A percentile compares a stretch with the other conserved stretches of the same genome.
Conservation (phyloP, 345 rosid genomes). For the Lagerstroemia speciosa region DNA sequence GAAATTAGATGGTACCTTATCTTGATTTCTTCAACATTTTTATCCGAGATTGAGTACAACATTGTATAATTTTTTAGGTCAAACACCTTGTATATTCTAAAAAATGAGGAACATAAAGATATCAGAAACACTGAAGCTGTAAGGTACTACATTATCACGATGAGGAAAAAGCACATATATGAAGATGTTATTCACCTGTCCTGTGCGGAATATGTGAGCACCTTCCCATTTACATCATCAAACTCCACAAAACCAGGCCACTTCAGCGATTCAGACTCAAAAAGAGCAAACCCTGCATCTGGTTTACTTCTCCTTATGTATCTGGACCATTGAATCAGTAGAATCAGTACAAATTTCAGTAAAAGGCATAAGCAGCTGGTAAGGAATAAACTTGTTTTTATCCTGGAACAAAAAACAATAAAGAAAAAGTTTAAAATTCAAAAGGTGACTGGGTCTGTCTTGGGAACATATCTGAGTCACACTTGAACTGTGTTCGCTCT, state of each 20-base stretch:
- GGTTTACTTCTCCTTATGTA: conserved; percentile 65
- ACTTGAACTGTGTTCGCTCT: background rate
- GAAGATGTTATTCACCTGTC: conserved; percentile 36
- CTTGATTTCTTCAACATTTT: conserved; percentile 46
- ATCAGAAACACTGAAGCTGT: background rate
- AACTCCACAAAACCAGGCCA: conserved; percentile 96
- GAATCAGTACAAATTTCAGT: conserved; percentile 2
- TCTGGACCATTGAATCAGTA: conserved; percentile 21
- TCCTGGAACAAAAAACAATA: background rate
- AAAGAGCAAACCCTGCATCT: conserved; percentile 71
- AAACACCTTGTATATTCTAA: conserved; percentile 53
- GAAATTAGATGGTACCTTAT: conserved; percentile 25
- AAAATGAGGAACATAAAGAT: background rate
- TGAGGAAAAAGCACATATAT: background rate
- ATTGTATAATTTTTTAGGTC: conserved; percentile 47
- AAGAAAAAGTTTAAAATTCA: background rate
- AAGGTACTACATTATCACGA: background rate
- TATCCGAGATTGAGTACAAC: conserved; percentile 47
- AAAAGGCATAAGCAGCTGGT: background rate
- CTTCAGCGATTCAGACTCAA: conserved; percentile 74
- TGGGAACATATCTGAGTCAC: background rate
- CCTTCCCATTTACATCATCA: conserved; percentile 86
- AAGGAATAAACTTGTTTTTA: background rate
- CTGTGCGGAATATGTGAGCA: conserved; percentile 73
- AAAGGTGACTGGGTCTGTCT: background rate